phyloP scores from a whole-genome alignment of 1,284 basidiomycete genomes.

The Stygiomarasmius scandens region DNA sequence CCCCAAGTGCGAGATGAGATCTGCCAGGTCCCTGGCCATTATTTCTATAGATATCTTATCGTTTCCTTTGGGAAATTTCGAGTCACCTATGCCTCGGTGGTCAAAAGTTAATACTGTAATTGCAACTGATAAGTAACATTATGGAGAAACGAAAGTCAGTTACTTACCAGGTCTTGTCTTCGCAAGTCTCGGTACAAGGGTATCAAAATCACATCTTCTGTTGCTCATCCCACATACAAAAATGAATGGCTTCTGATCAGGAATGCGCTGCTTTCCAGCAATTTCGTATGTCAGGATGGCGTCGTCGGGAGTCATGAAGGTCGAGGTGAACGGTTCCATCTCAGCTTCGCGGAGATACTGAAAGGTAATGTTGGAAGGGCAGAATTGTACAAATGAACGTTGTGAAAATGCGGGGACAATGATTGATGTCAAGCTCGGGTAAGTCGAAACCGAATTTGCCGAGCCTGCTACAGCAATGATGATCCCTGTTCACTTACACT shows the following conservation, averaged over 20 bases:
- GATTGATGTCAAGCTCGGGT: no score
- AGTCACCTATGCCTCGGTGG: constrained; percentile 10
- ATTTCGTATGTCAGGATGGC: neutral
- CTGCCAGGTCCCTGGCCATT: neutral
- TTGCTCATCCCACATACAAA: neutral
- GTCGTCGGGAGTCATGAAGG: neutral
- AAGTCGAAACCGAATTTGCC: no score
- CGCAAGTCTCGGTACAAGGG: neutral
- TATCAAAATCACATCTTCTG: neutral
- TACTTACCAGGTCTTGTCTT: neutral
- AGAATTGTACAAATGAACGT: no score
- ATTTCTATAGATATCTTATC: constrained; percentile 6
- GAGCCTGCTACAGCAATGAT: no score
- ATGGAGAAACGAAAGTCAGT: neutral
- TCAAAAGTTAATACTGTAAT: neutral
- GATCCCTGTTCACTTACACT: no score
- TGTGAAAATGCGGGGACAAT: no score
- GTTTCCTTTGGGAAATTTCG: neutral
- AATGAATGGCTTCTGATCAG: neutral
- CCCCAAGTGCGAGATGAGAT: neutral
- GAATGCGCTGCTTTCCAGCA: neutral
- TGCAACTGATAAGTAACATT: neutral
- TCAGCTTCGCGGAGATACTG: no score
- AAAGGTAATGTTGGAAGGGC: no score
- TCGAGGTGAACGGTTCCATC: neutral